Base-by-base conservation (phyloP, 257 asterid species). In the Scutellaria galericulata region DNA sequence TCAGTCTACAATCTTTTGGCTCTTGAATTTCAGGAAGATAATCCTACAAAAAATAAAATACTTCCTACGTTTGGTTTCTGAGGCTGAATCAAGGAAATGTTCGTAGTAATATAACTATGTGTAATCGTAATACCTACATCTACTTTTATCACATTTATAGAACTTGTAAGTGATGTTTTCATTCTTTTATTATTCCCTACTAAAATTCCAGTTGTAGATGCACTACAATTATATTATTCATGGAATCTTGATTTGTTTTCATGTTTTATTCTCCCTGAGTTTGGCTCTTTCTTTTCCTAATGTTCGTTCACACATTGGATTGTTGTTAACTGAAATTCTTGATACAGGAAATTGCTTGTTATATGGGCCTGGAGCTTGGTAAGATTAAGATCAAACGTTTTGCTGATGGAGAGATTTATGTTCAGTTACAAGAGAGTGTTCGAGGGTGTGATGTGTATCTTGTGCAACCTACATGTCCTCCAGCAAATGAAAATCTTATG, bases 391-490 rank as follows among this genome's bases (percentile, higher is more conserved):
- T 87, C 82, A 89, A 89, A 41, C 87, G 90, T 11, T 89, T 89
- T 82, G 96, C 94, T 18, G 96, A 89, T 79, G 96, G 96, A 12
- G 96, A 89, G 80, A 89, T 87, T 42, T 87, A 89, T 64, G 93
- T 89, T 79, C 96, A 87, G 83, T 77, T 89, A 64, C 88, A 87
- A 73, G 96, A 89, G 81, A 89, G 96, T 83, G 96, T 89, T 41
- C 79, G 96, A 68, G 96, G 96, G 59, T 89, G 96, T 72, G 96
- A 89, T 73, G 94, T 89, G 42, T 89, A 79, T 73, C 88, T 89
- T 58, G 90, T 89, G 75, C 96, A 89, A 70, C 96, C 96, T 37
- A 87, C 96, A 13, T 86, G 92, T 50, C 96, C 96, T 59, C 96
- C 96, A 42, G 96, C 91, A 35, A 89, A 89, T 83, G 96, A 89